Evolutionary conservation across 148 eudicot genomes (phyloP), one percentile per base, ranked within the genome.

Genomic region (Spergularia marina): DNA sequence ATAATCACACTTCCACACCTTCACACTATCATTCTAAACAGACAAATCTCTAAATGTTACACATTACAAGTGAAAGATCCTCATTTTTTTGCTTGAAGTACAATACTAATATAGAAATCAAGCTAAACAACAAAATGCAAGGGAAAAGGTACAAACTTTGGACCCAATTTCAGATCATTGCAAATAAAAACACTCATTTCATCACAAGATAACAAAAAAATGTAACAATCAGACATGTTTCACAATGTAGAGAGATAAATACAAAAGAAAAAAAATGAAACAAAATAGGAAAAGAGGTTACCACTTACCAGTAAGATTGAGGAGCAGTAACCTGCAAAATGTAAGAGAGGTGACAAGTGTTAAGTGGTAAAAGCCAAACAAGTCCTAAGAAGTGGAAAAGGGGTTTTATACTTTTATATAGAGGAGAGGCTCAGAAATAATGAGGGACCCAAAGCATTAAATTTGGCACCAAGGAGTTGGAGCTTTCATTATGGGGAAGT

Each of bases 401-500:
- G 15, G 34, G 49, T 30, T 12, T 30, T 2, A 15, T 15, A 16
- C 0, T 30, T 12, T 30, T 2, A 15, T 15, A 16, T 6, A 56
- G 60, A 16, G 60, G 21, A 16, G 2, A 30, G 49, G 49, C 6
- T 44, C 18, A 7, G 0, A 57, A 61, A 23, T 23, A 12, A 25
- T 21, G 39, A 20, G 34, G 39, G 65, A 13, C 12, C 65, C 8
- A 61, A 23, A 21, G 67, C 76, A 73, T 41, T 73, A 6, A 72
- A 58, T 20, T 25, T 12, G 18, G 70, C 12, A 57, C 12, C 13
- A 47, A 73, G 12, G 73, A 66, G 60, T 55, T 65, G 60, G 76
- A 78, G 73, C 65, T 57, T 65, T 66, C 51, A 23, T 17, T 25
- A 55, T 36, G 61, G 62, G 44, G 53, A 73, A 56, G 74, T n/a